Base-by-base conservation (phyloP, 1,139 yeast genomes). In the Hanseniaspora gamundiae region DNA sequence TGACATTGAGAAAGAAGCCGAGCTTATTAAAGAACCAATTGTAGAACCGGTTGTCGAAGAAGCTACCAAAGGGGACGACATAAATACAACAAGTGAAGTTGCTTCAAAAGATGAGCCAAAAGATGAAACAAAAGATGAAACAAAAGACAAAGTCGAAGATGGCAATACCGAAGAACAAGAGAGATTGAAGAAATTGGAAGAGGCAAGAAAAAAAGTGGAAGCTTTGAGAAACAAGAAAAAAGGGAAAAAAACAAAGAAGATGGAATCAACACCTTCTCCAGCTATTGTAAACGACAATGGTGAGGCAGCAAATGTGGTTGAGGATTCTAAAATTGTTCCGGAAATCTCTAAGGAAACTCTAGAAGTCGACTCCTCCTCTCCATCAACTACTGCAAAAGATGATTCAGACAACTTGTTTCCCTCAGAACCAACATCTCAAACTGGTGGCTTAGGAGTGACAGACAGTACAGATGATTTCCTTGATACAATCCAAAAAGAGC, bases 141-240 rank as follows among this genome's bases (percentile, higher is more conserved):
- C 40, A 35, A 47, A 47, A 21, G 48, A 46, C 11, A 30, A 13
- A 4, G 44, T 20, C 26, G 39, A 16, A 3, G 7, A 19, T 24
- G 30, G n/a, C 24, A 30, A 38, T 14, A 26, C 17, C n/a, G 13
- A 36, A 36, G 24, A 21, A 36, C 7, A n/a, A 27, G 31, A 38
- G 8, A 43, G 46, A 40, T 54, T 55, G 11, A 59, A 55, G 44
- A 58, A 58, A 47, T 49, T 61, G 38, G 65, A 60, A 46, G 64
- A 60, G 28, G 65, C 63, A 14, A 55, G 64, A 43, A 61, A 55
- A 46, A 52, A 62, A 40, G 63, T 61, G 1, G 63, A 60, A 42
- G 64, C 59, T 47, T 48, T 61, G 49, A 60, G 58, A 55, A 58
- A 59, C 47, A 59, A 56, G 49, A 59, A 52, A 45, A 60, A 57